A percentile compares a stretch with the other conserved stretches of the same genome.
Conservation (phyloP, 2,329 filamentous ascomycete genomes). For the Ascochyta rabiei region DNA sequence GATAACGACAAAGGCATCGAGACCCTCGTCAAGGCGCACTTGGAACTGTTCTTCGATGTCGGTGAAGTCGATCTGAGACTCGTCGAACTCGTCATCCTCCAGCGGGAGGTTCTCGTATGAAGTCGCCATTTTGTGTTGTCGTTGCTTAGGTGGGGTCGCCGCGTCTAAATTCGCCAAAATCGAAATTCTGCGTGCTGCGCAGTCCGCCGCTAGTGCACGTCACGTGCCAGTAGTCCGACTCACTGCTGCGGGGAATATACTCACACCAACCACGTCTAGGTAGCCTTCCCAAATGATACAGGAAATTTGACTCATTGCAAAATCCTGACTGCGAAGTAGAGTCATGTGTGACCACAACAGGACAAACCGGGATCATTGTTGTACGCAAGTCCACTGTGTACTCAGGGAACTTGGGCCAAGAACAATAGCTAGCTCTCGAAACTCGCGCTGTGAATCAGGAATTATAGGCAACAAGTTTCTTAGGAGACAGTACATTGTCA, state of each 20-base stretch:
- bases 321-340: background rate
- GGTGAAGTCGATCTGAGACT: conserved; percentile 93
- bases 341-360: background rate
- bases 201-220: conserved; percentile 12
- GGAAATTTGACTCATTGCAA: background rate
- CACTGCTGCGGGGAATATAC: too few species aligned
- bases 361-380: too few species aligned
- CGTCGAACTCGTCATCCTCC: conserved; percentile 90
- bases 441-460: background rate
- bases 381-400: background rate
- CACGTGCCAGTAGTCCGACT: background rate
- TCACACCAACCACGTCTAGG: too few species aligned
- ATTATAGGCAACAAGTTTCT: background rate
- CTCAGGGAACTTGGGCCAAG: background rate
- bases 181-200: conserved; percentile 39
- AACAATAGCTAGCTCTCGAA: background rate
- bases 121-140: conserved; percentile 75
- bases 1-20: conserved; percentile 95
- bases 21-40: conserved; percentile 92
- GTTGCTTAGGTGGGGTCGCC: conserved; percentile 26
- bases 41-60: conserved; percentile 94
- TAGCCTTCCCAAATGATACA: too few species aligned
- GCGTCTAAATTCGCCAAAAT: conserved; percentile 22
- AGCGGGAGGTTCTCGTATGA: conserved; percentile 86
- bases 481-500: background rate